phyloP scores from a whole-genome alignment of 768 basidiomycete genomes.

The Phanerochaete sordida region DNA sequence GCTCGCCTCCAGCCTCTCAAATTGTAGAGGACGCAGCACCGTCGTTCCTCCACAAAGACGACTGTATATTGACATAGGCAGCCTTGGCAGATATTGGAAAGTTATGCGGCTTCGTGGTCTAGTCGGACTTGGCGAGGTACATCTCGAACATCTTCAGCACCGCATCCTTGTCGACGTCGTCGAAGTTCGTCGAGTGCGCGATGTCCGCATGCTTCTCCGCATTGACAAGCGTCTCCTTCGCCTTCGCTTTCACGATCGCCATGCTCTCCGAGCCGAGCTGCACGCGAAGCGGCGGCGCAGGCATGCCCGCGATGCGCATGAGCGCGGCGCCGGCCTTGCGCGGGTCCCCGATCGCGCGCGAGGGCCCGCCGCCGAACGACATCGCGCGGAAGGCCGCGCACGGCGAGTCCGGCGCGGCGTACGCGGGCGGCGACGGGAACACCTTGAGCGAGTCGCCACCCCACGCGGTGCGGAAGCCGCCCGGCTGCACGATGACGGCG shows the following conservation, averaged over 20 bases:
- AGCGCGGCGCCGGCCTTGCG: slow-evolving; percentile 14
- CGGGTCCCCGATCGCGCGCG: slow-evolving; percentile 13
- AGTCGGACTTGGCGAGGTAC: not conserved
- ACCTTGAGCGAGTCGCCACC: slow-evolving; percentile 7
- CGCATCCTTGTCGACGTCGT: slow-evolving; percentile 9
- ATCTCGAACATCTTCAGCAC: slow-evolving; percentile 6
- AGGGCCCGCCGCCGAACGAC: not conserved
- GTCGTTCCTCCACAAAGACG: no score
- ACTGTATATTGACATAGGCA: no score
- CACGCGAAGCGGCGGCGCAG: slow-evolving; percentile 11
- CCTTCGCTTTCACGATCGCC: slow-evolving; percentile 12
- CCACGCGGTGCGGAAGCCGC: slow-evolving; percentile 21
- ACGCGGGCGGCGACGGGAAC: slow-evolving; percentile 2
- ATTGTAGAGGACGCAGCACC: no score
- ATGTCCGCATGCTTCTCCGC: slow-evolving; percentile 9
- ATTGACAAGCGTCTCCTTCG: slow-evolving; percentile 12
- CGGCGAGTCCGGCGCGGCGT: slow-evolving; percentile 9
- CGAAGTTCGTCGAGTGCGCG: slow-evolving; percentile 11
- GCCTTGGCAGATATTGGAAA: no score
- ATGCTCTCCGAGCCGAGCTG: slow-evolving; percentile 16
- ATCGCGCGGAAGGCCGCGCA: not conserved
- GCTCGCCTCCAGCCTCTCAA: no score
- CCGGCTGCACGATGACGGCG: slow-evolving; percentile 25
- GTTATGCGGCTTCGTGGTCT: no score
- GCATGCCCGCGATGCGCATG: slow-evolving; percentile 9